Evolutionary conservation across 2,329 filamentous ascomycete genomes (phyloP).

Genomic region (Aspergillus udagawae): DNA sequence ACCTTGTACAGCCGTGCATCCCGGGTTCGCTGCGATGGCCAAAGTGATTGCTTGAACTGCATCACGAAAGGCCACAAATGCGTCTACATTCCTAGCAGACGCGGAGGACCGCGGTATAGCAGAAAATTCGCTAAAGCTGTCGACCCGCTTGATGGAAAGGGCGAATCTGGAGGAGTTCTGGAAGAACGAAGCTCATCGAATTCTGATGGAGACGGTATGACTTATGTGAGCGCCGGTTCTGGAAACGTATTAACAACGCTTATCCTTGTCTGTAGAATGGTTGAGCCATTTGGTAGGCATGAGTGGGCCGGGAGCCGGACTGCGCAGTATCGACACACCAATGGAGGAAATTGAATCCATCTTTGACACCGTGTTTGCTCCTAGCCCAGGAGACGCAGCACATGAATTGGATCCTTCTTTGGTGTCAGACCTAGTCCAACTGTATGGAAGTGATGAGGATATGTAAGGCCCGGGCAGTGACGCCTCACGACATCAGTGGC

Average conservation of each 20-base stretch:
- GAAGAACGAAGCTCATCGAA: not conserved
- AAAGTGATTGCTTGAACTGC: constrained; percentile 38
- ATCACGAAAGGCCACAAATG: constrained; percentile 24
- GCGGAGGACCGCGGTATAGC: constrained; percentile 15
- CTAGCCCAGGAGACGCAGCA: not conserved
- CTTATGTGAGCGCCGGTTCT: not conserved
- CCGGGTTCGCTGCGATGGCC: constrained; percentile 47
- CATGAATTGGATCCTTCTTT: not conserved
- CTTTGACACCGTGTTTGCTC: constrained; percentile 37
- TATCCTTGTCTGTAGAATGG: constrained; percentile 10
- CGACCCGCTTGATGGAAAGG: not conserved
- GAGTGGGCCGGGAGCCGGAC: constrained; percentile 47
- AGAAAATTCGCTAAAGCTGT: not conserved
- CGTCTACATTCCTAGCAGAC: constrained; percentile 23
- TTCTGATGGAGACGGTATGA: constrained; percentile 1
- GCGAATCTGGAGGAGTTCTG: not conserved
- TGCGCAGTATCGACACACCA: constrained; percentile 45
- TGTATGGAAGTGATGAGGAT: constrained; percentile 40
- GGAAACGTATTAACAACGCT: not conserved
- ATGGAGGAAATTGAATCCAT: constrained; percentile 48
- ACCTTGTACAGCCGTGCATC: constrained; percentile 39
- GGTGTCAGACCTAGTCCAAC: constrained; percentile 30
- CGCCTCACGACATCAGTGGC: not conserved
- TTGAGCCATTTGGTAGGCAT: constrained; percentile 12
- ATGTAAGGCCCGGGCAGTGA: constrained; percentile 33